phyloP scores from a whole-genome alignment of 306 rosid species.

The Arachis hypogaea region DNA sequence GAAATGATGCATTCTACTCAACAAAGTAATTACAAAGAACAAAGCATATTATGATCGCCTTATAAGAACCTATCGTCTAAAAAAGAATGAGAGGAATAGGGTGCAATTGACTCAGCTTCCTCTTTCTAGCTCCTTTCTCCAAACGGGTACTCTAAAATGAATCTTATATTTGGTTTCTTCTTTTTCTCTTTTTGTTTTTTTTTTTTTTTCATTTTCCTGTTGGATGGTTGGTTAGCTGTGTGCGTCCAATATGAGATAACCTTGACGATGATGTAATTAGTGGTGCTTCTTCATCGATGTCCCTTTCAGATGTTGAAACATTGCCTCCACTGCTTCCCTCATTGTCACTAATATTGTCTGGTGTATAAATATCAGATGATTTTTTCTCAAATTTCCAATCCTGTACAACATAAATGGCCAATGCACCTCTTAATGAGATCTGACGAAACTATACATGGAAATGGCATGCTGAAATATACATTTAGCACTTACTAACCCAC shows the following conservation, averaged over 20 bases:
- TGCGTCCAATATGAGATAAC: conserved; percentile 47
- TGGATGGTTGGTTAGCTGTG: conserved; percentile 46
- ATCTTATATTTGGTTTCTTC: conserved; percentile 15
- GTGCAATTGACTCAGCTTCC: conserved; percentile 39
- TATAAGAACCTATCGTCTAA: conserved; percentile 28
- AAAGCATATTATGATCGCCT: conserved; percentile 28
- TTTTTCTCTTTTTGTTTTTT: conserved; percentile 16
- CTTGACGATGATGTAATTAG: conserved; percentile 71
- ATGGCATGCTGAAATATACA: not conserved
- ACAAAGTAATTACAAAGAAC: conserved; percentile 41
- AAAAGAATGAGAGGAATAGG: conserved; percentile 48
- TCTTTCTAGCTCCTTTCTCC: conserved; percentile 34
- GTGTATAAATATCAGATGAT: conserved; percentile 65
- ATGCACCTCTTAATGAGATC: not conserved
- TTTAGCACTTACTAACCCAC: no score
- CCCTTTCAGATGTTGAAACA: conserved; percentile 45
- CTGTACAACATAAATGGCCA: conserved; percentile 44
- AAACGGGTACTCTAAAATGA: conserved; percentile 15
- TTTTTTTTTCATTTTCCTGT: conserved; percentile 35
- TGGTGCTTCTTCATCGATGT: conserved; percentile 71
- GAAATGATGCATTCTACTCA: conserved; percentile 36
- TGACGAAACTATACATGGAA: not conserved
- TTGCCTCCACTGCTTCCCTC: conserved; percentile 50
- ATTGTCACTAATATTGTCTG: conserved; percentile 43
- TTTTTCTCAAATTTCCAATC: conserved; percentile 90